A percentile compares a stretch with the other conserved stretches of the same genome.
Evolutionary conservation across 2,329 filamentous ascomycete genomes (phyloP).

Genomic region (Coniella lustricola): DNA sequence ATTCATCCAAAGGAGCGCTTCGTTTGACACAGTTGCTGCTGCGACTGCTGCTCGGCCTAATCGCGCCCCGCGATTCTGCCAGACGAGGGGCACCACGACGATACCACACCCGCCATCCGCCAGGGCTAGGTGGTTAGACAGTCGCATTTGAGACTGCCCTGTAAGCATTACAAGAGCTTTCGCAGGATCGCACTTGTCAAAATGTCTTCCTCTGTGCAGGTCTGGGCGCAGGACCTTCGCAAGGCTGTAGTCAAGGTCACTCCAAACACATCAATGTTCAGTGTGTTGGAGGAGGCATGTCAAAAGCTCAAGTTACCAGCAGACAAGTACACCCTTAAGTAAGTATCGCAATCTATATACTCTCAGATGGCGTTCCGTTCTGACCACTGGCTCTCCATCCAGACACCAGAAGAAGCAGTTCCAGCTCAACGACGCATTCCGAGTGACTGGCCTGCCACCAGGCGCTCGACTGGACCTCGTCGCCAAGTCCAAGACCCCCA

Average conservation of each 20-base stretch:
- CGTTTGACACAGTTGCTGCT: too few species aligned
- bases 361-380: not conserved
- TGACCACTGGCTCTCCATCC: not conserved
- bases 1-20: too few species aligned
- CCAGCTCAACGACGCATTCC: slow-evolving; percentile 24
- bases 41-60: too few species aligned
- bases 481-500: slow-evolving; percentile 75
- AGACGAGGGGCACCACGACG: too few species aligned
- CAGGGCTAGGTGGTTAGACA: not conserved
- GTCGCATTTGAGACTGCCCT: too few species aligned
- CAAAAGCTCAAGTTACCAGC: slow-evolving; percentile 67
- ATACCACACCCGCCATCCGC: not conserved
- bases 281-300: slow-evolving; percentile 84
- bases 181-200: slow-evolving; percentile 16
- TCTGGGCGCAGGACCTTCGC: slow-evolving; percentile 73
- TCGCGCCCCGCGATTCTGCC: too few species aligned
- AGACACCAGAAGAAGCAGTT: slow-evolving; percentile 82
- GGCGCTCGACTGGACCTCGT: slow-evolving; percentile 93
- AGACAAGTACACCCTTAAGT: slow-evolving; percentile 78
- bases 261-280: slow-evolving; percentile 72
- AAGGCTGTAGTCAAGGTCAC: slow-evolving; percentile 76
- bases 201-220: slow-evolving; percentile 81
- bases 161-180: too few species aligned
- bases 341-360: slow-evolving; percentile 21
- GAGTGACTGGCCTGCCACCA: slow-evolving; percentile 64